phyloP scores from a whole-genome alignment of 164 flowering plant genomes.

The Stephania yunnanensis region DNA sequence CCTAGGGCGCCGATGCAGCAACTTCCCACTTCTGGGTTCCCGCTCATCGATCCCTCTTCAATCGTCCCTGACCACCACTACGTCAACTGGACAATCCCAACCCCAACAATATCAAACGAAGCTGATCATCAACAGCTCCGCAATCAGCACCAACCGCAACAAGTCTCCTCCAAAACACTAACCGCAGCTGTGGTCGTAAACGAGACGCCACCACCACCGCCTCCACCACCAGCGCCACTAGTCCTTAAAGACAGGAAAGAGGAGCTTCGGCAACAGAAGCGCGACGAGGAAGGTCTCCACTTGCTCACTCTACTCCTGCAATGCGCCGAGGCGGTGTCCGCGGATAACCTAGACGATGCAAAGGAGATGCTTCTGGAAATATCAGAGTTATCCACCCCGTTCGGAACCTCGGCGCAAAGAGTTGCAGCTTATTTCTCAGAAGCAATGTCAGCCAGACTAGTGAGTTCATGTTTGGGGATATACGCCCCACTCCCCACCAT shows the following conservation, averaged over 20 bases:
- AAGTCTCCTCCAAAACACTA: too few relatives aligned
- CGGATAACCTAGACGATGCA: slow-evolving; percentile 73
- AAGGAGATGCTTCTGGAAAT: slow-evolving; percentile 79
- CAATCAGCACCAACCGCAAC: slow-evolving; percentile 5
- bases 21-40: slow-evolving; percentile 18
- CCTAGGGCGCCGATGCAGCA: too few relatives aligned
- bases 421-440: slow-evolving; percentile 98
- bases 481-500: slow-evolving; percentile 46
- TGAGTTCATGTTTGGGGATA: slow-evolving; percentile 69
- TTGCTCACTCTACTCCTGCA: slow-evolving; percentile 80
- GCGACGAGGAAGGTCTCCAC: slow-evolving; percentile 88
- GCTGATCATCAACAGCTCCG: slow-evolving; percentile 12
- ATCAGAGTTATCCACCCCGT: slow-evolving; percentile 80
- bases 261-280: slow-evolving; percentile 49
- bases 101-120: slow-evolving; percentile 8
- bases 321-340: slow-evolving; percentile 89
- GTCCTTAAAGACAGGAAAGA: slow-evolving; percentile 41
- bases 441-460: slow-evolving; percentile 85
- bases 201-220: too few relatives aligned
- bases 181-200: too few relatives aligned
- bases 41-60: slow-evolving; percentile 16
- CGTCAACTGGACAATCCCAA: slow-evolving; percentile 27
- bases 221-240: too few relatives aligned
- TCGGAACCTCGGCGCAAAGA: slow-evolving; percentile 90
- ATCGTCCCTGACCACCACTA: slow-evolving; percentile 15